Conservation (phyloP, 176 grass and related monocot genomes). For the Oryza rufipogon region DNA sequence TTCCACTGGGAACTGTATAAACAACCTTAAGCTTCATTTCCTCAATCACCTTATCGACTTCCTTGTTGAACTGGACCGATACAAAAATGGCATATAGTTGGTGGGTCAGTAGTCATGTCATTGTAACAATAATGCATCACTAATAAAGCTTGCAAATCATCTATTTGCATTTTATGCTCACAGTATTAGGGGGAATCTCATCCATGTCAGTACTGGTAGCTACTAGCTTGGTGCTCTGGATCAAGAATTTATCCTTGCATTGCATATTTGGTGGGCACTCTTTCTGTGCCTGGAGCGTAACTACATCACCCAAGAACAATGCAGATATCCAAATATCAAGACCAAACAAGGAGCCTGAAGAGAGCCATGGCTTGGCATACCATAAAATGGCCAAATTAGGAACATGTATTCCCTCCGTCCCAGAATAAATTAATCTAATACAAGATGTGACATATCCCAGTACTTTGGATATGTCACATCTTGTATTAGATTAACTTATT, state of each 20-base stretch:
- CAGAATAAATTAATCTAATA: too few relatives aligned
- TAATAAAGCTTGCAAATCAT: conserved; percentile 16
- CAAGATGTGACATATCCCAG: too few relatives aligned
- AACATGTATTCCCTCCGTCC: background rate
- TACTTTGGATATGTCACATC: too few relatives aligned
- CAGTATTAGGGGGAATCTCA: conserved; percentile 86
- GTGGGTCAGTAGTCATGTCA: conserved; percentile 17
- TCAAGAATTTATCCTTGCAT: conserved; percentile 99
- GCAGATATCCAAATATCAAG: conserved; percentile 19
- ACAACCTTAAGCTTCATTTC: conserved; percentile 91
- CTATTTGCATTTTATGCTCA: conserved; percentile 39
- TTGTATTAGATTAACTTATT: too few relatives aligned
- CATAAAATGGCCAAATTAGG: conserved; percentile 22
- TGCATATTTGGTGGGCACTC: conserved; percentile 81
- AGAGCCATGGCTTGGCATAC: background rate
- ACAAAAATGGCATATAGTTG: background rate
- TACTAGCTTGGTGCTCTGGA: conserved; percentile 82
- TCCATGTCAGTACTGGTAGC: conserved; percentile 75
- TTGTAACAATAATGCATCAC: background rate
- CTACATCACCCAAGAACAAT: conserved; percentile 41
- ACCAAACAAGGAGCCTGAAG: conserved; percentile 26
- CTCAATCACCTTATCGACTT: conserved; percentile 16
- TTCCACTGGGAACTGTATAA: conserved; percentile 58
- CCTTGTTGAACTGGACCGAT: conserved; percentile 81
- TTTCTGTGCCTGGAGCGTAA: conserved; percentile 92